Evolutionary conservation across 306 rosid genomes (phyloP), one percentile per base, ranked within the genome.

Genomic region (Castanospermum australe): DNA sequence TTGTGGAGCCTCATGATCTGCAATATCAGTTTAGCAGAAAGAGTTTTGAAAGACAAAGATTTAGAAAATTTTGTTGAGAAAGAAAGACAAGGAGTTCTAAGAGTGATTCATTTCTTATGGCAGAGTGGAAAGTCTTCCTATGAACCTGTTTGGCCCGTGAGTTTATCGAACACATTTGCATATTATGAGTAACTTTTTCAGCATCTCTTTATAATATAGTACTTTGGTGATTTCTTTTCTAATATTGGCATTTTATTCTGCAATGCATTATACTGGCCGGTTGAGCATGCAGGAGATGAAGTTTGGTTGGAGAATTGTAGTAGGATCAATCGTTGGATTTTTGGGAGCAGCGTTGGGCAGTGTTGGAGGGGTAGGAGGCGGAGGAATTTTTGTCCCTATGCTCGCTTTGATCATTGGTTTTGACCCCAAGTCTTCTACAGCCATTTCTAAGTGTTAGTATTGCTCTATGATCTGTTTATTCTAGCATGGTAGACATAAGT

Each of bases 281-380:
- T 71, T 88, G 84, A 63, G 67, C 91, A n/a, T n/a, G n/a, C n/a
- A 92, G 97, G 97, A 90, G 32, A 83, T 92, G 96, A 79, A 86
- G 72, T 90, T 92, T 80, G 92, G 90, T 39, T 92, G 97, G 97
- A 90, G 87, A 83, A 85, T 92, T 8, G n/a, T 86, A 9, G 87
- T 85, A 9, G 97, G 97, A 68, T 73, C 97, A 59, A 80, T 89
- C 14, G 87, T 92, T 51, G 96, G 97, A 84, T 92, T 92, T 89
- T 85, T 90, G 8, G 97, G 97, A 32, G 96, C 97, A 38, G 97
- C 97, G 4, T 83, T 92, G 82, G 97, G 97, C 0, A 92, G 97
- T 50, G 93, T 92, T 8, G 97, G 97, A 20, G 97, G 97, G 15
- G 97, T 92, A 64, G 97, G 97, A 52, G 97, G 97, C 20, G 97